Evolutionary conservation across 2,329 filamentous ascomycete species (phyloP).

Genomic region (Aspergillus latus): DNA sequence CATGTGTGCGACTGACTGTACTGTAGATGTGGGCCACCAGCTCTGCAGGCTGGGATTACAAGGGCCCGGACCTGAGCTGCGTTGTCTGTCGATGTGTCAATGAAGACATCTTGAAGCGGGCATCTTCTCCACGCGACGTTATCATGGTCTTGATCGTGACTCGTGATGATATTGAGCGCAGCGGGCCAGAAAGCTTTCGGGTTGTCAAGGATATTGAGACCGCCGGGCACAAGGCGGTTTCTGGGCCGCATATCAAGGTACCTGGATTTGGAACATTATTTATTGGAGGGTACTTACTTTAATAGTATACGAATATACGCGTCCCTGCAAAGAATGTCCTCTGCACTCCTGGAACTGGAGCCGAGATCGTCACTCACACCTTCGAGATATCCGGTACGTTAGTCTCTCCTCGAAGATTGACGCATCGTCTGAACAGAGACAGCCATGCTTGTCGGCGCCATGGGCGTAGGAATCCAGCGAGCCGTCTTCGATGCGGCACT

Average conservation of each 20-base stretch:
- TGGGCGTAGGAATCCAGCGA: slow-evolving; percentile 56
- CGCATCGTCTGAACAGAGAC: neutral
- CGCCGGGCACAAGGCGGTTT: slow-evolving; percentile 50
- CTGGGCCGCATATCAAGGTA: slow-evolving; percentile 48
- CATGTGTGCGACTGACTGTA: neutral
- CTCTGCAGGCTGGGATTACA: slow-evolving; percentile 54
- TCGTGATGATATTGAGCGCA: slow-evolving; percentile 48
- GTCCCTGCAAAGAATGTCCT: slow-evolving; percentile 52
- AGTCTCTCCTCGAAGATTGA: neutral
- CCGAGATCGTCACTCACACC: slow-evolving; percentile 43
- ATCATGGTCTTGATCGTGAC: slow-evolving; percentile 56
- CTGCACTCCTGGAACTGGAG: slow-evolving; percentile 45
- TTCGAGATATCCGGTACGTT: slow-evolving; percentile 40
- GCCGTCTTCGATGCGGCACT: slow-evolving; percentile 55
- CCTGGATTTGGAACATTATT: neutral
- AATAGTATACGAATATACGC: slow-evolving; percentile 47
- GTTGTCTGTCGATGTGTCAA: slow-evolving; percentile 50
- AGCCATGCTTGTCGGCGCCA: slow-evolving; percentile 55
- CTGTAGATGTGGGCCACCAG: slow-evolving; percentile 58
- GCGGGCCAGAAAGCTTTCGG: slow-evolving; percentile 44
- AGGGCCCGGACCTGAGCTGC: slow-evolving; percentile 54
- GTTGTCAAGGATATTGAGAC: slow-evolving; percentile 50
- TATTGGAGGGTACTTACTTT: neutral
- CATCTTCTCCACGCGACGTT: slow-evolving; percentile 27
- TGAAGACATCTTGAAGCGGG: slow-evolving; percentile 15